Evolutionary conservation across 805 yeast species (phyloP), one percentile per base, ranked within the genome.

Genomic region (Novakomyces olei): DNA sequence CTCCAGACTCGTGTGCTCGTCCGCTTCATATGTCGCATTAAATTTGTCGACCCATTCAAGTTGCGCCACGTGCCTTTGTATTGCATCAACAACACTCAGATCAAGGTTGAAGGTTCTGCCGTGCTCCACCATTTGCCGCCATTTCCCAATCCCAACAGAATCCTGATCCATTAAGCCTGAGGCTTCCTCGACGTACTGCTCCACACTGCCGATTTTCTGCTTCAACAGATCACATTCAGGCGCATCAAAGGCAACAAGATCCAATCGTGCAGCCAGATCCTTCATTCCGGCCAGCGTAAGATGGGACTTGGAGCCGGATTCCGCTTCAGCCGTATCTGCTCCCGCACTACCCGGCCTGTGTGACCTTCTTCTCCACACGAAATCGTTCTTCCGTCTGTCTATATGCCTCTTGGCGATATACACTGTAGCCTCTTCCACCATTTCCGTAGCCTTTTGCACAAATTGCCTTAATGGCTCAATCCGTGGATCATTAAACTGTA

Each of bases 61-160:
- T 36, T 61, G 53, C 19, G 50, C 41, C 7, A 57, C 48, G 3
- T 62, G 44, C 20, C 52, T 48, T 30, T 55, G 59, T 30, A 65
- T 47, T 14, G 54, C 35, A 16, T 57, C 58, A 8, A 57, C 45
- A 4, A 72, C 61, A 2, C 67, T 63, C 10, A 75, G 46, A 4
- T 55, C 59, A 25, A 76, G 48, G 3, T 76, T 76, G 44, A 72
- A 65, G 2, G 70, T 59, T 36, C 58, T 55, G 1, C 83, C 85
- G 24, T 67, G 47, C 28, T 58, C 62, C 16, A 71, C 61, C 46
- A 73, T 47, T 26, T 65, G 69, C 24, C 57, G 51, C 32, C 68
- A 58, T 17, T 71, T 75, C 10, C 54, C 57, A 5, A 55, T 33
- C 1, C 55, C 41, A 5, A 54, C 57, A 9, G 37, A 42, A 17